Evolutionary conservation across 192 early-diverging fungal species (phyloP), one percentile per base, ranked within the genome.

Genomic region (Coemansia sp.): DNA sequence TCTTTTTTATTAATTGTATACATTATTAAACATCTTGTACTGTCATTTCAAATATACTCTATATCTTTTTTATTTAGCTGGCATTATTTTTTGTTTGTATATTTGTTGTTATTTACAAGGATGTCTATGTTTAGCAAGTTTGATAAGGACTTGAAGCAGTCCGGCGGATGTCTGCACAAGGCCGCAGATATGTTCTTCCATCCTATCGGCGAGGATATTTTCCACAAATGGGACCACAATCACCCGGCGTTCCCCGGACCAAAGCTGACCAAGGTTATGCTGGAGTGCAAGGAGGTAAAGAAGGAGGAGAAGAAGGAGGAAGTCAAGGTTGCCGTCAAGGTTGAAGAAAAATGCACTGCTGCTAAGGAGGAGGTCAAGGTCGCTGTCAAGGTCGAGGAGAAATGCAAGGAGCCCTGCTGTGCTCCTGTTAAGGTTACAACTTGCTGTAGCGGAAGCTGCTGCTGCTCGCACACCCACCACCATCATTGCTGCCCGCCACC

Each of bases 151-250:
- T 57, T 76, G 53, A 75, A 68, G 61, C 51, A 62, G 17, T 59
- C 72, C 22, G 65, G 55, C 55, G 66, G 72, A 13, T 76, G 72
- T 32, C 57, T 68, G 42, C 72, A 76, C 72, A 64, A 66, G 59
- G 72, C 72, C 0, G 72, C 72, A 15, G 72, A 75, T 41, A 75
- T 75, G 72, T 75, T 75, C 47, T 75, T 75, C 56, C 72, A 75
- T 22, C 72, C 72, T 22, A 63, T 67, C 41, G 50, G 53, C 42
- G 64, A 75, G 56, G 72, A 75, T 56, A 67, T 67, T 14, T 75
- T 75, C 57, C 72, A 75, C 60, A 62, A 68, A 22, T 75, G 72
- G 72, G 65, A 68, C 52, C 61, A 60, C 30, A 59, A 67, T 22
- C 72, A 75, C 35, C 72, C 72, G 53, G 40, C 72, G 43, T 75